phyloP scores from a whole-genome alignment of 331 rosid genomes.

The Acacia pycnantha region DNA sequence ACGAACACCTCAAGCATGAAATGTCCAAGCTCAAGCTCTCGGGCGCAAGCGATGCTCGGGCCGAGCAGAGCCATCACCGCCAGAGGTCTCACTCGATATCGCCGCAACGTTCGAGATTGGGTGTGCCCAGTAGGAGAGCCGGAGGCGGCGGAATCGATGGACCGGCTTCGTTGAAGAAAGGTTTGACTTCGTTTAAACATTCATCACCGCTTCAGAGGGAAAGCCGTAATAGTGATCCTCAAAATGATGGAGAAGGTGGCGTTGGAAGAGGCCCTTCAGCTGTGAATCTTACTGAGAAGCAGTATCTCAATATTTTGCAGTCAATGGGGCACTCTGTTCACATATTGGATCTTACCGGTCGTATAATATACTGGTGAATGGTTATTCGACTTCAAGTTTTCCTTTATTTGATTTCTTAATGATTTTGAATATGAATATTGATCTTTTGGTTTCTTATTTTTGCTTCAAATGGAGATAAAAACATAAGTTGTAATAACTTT shows the following conservation, averaged over 20 bases:
- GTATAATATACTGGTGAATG: conserved; percentile 74
- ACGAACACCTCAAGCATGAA: conserved; percentile 75
- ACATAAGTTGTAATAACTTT: conserved; percentile 12
- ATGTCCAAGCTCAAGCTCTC: conserved; percentile 68
- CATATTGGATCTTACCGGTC: conserved; percentile 70
- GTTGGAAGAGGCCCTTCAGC: conserved; percentile 48
- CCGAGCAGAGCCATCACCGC: conserved; percentile 35
- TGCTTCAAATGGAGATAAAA: conserved; percentile 22
- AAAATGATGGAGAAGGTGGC: conserved; percentile 27
- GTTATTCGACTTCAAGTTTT: background rate
- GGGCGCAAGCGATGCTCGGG: conserved; percentile 34
- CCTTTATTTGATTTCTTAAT: background rate
- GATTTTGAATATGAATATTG: background rate
- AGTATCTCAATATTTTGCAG: conserved; percentile 85
- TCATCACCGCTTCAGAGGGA: conserved; percentile 91
- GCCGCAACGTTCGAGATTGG: conserved; percentile 80
- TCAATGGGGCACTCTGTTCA: conserved; percentile 94
- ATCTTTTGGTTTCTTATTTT: conserved; percentile 2
- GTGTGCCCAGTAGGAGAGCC: conserved; percentile 35
- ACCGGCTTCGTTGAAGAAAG: conserved; percentile 49
- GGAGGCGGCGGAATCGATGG: conserved; percentile 36
- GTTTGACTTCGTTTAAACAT: conserved; percentile 67
- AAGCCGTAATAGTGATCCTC: conserved; percentile 60
- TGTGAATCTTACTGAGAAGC: conserved; percentile 66
- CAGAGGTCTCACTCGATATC: conserved; percentile 92